phyloP scores from a whole-genome alignment of 1,284 basidiomycete species.

The Apiotrichum montevideense region DNA sequence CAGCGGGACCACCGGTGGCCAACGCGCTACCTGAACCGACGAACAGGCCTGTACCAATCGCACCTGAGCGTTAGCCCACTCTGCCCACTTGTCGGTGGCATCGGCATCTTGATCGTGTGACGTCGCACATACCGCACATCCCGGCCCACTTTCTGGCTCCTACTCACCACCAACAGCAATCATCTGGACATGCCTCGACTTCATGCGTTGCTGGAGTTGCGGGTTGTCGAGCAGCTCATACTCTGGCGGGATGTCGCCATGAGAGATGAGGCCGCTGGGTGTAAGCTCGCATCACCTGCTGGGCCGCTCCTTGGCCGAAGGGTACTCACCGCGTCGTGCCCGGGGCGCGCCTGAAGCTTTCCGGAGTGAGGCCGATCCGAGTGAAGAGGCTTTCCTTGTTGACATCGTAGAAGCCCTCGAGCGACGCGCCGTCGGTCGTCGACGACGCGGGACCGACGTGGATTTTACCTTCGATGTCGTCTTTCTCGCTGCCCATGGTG shows the following conservation, averaged over 20 bases:
- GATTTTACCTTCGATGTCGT: neutral
- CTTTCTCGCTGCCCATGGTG: no score
- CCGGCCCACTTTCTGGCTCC: no score
- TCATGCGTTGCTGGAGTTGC: conserved; percentile 47
- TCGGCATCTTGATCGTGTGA: no score
- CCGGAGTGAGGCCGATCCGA: conserved; percentile 43
- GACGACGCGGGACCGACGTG: neutral
- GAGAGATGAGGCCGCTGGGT: conserved; percentile 29
- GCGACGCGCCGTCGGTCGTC: neutral
- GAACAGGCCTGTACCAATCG: conserved; percentile 3
- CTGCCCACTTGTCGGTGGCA: no score
- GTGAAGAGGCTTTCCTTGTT: conserved; percentile 43
- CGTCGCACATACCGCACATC: no score
- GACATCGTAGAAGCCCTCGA: conserved; percentile 41
- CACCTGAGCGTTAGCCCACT: neutral
- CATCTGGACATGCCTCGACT: conserved; percentile 43
- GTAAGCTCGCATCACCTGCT: neutral
- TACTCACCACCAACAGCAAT: conserved; percentile 48
- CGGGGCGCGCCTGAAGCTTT: conserved; percentile 49
- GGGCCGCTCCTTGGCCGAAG: neutral
- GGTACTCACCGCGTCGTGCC: conserved; percentile 39
- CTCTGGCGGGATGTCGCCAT: conserved; percentile 35
- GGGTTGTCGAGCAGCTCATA: conserved; percentile 33
- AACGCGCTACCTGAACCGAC: conserved; percentile 50
- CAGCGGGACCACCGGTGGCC: conserved; percentile 49